These are phyloP conservation scores for Aspergillus funiculosus DNA, from an alignment of 495 filamentous ascomycete species.

Conservation along the genomic window DNA sequence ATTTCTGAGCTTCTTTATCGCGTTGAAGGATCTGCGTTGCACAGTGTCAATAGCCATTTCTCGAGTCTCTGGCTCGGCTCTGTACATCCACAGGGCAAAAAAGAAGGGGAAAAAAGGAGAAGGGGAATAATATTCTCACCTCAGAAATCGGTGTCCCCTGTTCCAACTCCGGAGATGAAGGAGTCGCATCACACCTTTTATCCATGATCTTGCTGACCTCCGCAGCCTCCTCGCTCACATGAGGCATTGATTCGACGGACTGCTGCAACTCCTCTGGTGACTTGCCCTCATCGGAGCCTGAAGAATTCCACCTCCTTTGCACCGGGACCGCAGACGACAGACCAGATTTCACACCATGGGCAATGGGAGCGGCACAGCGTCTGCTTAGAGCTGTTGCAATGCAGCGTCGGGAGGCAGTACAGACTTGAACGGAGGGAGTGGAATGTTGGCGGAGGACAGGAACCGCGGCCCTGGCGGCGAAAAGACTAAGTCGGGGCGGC, in stretches of 20 bases:
- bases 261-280: slow-evolving; percentile 37
- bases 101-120: slow-evolving; percentile 3
- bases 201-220: slow-evolving; percentile 49
- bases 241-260: slow-evolving; percentile 49
- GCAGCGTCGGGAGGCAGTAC: slow-evolving; percentile 21
- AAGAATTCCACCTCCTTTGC: slow-evolving; percentile 38
- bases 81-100: not conserved
- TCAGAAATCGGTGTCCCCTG: slow-evolving; percentile 63
- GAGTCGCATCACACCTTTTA: slow-evolving; percentile 36
- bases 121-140: slow-evolving; percentile 34
- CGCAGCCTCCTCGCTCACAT: slow-evolving; percentile 61
- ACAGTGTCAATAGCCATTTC: not conserved
- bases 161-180: slow-evolving; percentile 55
- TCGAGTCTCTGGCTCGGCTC: not conserved
- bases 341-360: slow-evolving; percentile 11
- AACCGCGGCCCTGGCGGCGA: slow-evolving; percentile 33
- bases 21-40: slow-evolving; percentile 55
- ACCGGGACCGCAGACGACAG: slow-evolving; percentile 11
- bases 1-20: slow-evolving; percentile 55
- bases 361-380: slow-evolving; percentile 25
- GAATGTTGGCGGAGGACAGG: slow-evolving; percentile 30
- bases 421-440: slow-evolving; percentile 17
- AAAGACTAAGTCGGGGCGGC: slow-evolving; percentile 37
- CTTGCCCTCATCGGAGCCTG: slow-evolving; percentile 40
- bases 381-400: slow-evolving; percentile 21